Percentiles rank a stretch among this genome's conserved stretches.
Conservation (phyloP, 1,284 basidiomycete genomes). For the Volvariella volvacea region DNA sequence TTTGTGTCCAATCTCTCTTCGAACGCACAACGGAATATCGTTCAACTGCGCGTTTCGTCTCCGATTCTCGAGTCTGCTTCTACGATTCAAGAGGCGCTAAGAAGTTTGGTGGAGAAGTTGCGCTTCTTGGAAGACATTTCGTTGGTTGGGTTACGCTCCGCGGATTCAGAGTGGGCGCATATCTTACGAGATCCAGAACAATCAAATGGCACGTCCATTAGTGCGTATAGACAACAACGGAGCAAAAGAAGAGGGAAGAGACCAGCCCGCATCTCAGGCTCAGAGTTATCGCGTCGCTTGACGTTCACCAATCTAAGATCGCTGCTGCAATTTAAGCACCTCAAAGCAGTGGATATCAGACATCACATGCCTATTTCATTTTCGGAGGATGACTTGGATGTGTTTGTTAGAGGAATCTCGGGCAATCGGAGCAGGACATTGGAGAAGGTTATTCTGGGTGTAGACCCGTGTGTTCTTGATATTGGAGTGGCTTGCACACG, state of each 20-base stretch:
- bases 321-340: constrained; percentile 34
- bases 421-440: too few species aligned
- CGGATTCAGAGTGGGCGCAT: too few species aligned
- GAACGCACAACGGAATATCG: constrained; percentile 45
- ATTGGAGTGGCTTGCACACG: too few species aligned
- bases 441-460: too few species aligned
- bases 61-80: constrained; percentile 32
- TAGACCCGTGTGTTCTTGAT: too few species aligned
- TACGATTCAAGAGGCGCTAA: constrained; percentile 35
- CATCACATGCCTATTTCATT: constrained; percentile 47
- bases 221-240: too few species aligned
- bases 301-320: constrained; percentile 43
- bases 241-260: too few species aligned
- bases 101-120: constrained; percentile 37
- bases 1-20: constrained; percentile 32
- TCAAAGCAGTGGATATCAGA: constrained; percentile 42
- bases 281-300: constrained; percentile 31
- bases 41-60: constrained; percentile 44
- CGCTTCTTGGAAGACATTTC: constrained; percentile 36
- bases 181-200: too few species aligned
- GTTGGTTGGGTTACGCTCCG: constrained; percentile 24
- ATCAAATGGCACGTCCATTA: too few species aligned
- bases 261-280: neutral
- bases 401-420: constrained; percentile 22
- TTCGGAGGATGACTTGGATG: constrained; percentile 38